Percentiles rank a stretch among this genome's conserved stretches.
phyloP scores from a whole-genome alignment of 2,329 filamentous ascomycete genomes.

The Pseudogymnoascus destructans region DNA sequence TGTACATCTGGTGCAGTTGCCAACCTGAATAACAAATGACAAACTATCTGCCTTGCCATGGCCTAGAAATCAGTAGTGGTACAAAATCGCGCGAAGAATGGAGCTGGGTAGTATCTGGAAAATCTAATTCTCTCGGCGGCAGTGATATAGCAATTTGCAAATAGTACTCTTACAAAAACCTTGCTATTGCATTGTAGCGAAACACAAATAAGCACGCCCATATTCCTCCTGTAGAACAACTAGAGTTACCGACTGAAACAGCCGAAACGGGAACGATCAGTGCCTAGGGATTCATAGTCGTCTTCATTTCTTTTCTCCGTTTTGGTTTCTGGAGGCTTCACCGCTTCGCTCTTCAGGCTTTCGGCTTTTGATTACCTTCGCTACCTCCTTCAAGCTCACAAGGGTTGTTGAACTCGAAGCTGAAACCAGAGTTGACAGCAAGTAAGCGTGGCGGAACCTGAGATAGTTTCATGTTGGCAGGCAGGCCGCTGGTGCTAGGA shows the following conservation, averaged over 20 bases:
- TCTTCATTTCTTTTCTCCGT: background rate
- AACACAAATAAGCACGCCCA: background rate
- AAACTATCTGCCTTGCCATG: background rate
- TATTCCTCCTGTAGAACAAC: background rate
- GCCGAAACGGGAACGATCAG: background rate
- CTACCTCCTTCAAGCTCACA: background rate
- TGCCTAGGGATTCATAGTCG: background rate
- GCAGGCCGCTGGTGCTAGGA: background rate
- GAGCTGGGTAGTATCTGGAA: background rate
- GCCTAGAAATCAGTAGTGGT: background rate
- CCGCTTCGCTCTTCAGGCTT: background rate
- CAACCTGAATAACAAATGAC: background rate
- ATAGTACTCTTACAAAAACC: background rate
- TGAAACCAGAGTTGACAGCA: conserved; percentile 4
- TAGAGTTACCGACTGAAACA: background rate
- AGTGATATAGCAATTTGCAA: background rate
- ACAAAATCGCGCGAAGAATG: background rate
- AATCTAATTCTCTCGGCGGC: background rate
- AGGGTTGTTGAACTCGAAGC: background rate
- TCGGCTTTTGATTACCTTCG: background rate
- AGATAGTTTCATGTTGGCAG: background rate
- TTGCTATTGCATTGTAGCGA: background rate
- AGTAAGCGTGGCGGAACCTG: background rate
- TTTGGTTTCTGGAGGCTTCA: background rate
- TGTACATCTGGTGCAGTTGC: background rate